Evolutionary conservation across 441 rosid species (phyloP), one percentile per base, ranked within the genome.

Genomic region (Isatis lusitanica): DNA sequence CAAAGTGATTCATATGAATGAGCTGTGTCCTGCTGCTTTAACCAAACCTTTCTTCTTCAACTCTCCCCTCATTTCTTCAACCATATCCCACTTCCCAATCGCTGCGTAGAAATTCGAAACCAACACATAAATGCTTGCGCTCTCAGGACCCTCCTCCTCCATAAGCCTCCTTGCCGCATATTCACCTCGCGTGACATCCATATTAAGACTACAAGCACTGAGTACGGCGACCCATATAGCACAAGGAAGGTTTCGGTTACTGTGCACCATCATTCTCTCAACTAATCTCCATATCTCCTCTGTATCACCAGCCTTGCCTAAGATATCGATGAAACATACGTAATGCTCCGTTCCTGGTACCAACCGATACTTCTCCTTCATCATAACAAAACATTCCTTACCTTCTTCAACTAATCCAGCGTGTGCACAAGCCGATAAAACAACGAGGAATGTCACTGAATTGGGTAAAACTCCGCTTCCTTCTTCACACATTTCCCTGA

Each of bases 391-490:
- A 66, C 89, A 80, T 42, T 77, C 71, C 18, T 62, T 66, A 66
- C 89, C 87, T 81, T 87, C 85, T 66, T 86, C 83, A 68, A 92
- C 87, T 48, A 86, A 58, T 18, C 92, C 94, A 11, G 93, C 83
- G 80, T 88, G 93, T 44, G 86, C 90, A 71, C 97, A 92, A 63
- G 94, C 97, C 10, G 94, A 88, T 77, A 90, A 74, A 60, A 92
- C 84, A 64, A 88, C 84, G 0, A 92, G 93, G 81, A 92, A 86
- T 53, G 96, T 90, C 53, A 92, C 87, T 11, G 89, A 81, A 80
- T 90, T 92, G 12, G 94, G 86, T 17, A 24, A 67, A 42, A 87
- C 85, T 44, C 63, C 59, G 7, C 74, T 75, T 61, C 71, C 71
- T 24, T 74, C 78, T 55, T 79, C 79, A 24, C 80, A 83, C 96